Conservation (phyloP, 768 basidiomycete genomes). For the Glaciozyma antarctica region DNA sequence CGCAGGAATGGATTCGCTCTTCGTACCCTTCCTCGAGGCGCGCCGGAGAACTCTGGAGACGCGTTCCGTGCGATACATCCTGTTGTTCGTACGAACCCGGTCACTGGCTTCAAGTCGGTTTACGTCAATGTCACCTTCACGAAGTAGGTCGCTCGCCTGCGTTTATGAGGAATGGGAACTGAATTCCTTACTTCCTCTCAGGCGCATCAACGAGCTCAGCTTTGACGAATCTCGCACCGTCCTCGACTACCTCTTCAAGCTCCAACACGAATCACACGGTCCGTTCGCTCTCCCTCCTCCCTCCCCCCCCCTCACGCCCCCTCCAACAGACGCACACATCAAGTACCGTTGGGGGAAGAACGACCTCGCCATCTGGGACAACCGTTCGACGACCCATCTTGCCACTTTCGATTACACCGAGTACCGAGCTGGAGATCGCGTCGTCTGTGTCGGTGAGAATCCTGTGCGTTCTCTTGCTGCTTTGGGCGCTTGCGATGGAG, state of each 20-base stretch:
- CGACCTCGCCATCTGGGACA: constrained; percentile 16
- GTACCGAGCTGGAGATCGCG: constrained; percentile 47
- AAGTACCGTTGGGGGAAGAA: constrained; percentile 39
- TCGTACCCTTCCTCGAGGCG: constrained; percentile 35
- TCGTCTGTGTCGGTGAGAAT: constrained; percentile 50
- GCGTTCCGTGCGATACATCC: constrained; percentile 38
- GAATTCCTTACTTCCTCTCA: background rate
- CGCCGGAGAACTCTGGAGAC: constrained; percentile 38
- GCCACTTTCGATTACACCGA: constrained; percentile 43
- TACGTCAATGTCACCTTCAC: constrained; percentile 30
- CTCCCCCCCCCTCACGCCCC: background rate
- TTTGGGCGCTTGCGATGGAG: too few species aligned
- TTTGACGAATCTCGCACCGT: constrained; percentile 30
- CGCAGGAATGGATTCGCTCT: constrained; percentile 35
- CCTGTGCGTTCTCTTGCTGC: constrained; percentile 43
- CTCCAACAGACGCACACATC: constrained; percentile 39
- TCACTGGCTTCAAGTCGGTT: constrained; percentile 28
- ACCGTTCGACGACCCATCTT: constrained; percentile 31
- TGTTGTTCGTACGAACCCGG: constrained; percentile 39
- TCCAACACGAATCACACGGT: constrained; percentile 38
- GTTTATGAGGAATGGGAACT: background rate
- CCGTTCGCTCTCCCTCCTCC: background rate
- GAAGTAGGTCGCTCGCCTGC: background rate
- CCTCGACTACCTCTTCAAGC: constrained; percentile 40
- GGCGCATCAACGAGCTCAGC: constrained; percentile 31